Percentiles rank a stretch among this genome's conserved stretches.
phyloP scores from a whole-genome alignment of 495 filamentous ascomycete genomes.

The Viridothelium virens region DNA sequence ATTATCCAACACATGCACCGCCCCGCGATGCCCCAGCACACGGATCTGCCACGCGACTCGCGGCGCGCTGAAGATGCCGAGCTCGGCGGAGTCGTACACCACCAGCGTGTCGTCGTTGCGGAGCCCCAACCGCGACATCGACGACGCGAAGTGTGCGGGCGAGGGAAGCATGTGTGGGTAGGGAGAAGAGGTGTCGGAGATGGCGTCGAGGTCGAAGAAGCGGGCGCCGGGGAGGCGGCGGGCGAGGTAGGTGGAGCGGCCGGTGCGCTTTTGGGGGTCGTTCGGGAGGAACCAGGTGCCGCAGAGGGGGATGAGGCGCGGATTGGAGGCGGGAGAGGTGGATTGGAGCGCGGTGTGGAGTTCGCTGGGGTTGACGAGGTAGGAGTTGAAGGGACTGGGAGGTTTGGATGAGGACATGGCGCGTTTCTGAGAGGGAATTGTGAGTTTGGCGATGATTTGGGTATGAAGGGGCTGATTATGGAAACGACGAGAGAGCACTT shows the following conservation, averaged over 20 bases:
- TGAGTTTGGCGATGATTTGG: constrained; percentile 7
- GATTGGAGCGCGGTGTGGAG: constrained; percentile 70
- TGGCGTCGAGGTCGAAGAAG: constrained; percentile 93
- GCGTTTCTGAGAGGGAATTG: constrained; percentile 24
- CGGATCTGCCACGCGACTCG: constrained; percentile 87
- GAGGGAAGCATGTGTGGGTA: constrained; percentile 97
- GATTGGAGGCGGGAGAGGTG: constrained; percentile 62
- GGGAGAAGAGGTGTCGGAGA: constrained; percentile 77
- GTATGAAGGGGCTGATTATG: constrained; percentile 16
- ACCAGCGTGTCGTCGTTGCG: constrained; percentile 78
- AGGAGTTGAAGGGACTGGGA: constrained; percentile 52
- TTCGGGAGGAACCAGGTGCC: constrained; percentile 96
- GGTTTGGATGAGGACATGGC: constrained; percentile 36
- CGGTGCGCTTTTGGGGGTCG: constrained; percentile 65
- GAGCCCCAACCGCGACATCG: constrained; percentile 84
- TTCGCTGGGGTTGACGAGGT: constrained; percentile 77
- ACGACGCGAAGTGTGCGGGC: constrained; percentile 67
- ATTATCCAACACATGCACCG: constrained; percentile 87
- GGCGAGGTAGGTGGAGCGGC: constrained; percentile 64
- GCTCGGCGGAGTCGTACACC: constrained; percentile 81
- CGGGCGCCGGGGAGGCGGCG: constrained; percentile 74
- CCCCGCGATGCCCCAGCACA: constrained; percentile 74
- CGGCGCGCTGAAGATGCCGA: constrained; percentile 90
- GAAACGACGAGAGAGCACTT: constrained; percentile 11
- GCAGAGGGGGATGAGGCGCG: constrained; percentile 78